phyloP scores from a whole-genome alignment of 352 stramenopile species.

The Phytopythium sindhum region DNA sequence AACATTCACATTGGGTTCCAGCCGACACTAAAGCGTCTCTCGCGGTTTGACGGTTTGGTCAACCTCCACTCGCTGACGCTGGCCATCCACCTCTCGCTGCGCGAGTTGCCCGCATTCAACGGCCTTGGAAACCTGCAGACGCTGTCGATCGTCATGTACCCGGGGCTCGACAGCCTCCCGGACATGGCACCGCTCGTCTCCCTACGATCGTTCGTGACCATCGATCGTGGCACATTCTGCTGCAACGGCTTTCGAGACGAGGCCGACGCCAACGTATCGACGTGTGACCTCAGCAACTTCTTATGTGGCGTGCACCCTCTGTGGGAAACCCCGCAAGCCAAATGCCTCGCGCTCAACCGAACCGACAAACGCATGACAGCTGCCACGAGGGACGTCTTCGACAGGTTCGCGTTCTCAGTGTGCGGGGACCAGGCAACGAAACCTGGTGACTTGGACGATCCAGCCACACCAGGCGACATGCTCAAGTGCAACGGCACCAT shows the following conservation, averaged over 20 bases:
- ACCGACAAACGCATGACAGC: constrained; percentile 10
- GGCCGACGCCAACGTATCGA: background rate
- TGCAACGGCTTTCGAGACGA: constrained; percentile 21
- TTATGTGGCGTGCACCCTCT: constrained; percentile 10
- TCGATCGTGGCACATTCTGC: constrained; percentile 11
- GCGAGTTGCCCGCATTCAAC: constrained; percentile 10
- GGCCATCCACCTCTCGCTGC: constrained; percentile 11
- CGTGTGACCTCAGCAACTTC: constrained; percentile 11
- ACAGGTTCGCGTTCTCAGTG: constrained; percentile 15
- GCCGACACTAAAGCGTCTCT: constrained; percentile 4
- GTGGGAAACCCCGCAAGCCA: constrained; percentile 3
- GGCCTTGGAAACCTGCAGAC: constrained; percentile 9
- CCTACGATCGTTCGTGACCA: constrained; percentile 8
- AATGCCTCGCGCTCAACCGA: constrained; percentile 4
- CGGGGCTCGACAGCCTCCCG: constrained; percentile 10
- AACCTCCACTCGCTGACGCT: constrained; percentile 15
- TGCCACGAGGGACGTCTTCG: constrained; percentile 16
- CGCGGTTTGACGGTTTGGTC: constrained; percentile 10
- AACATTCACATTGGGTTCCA: constrained; percentile 16
- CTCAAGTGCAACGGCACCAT: constrained; percentile 35
- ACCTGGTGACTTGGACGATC: constrained; percentile 11
- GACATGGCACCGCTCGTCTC: constrained; percentile 9
- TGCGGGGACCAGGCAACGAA: constrained; percentile 16
- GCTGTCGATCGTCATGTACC: constrained; percentile 1
- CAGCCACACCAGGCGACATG: constrained; percentile 15